Evolutionary conservation across 257 asterid genomes (phyloP).

Genomic region (Przewalskia tangutica): DNA sequence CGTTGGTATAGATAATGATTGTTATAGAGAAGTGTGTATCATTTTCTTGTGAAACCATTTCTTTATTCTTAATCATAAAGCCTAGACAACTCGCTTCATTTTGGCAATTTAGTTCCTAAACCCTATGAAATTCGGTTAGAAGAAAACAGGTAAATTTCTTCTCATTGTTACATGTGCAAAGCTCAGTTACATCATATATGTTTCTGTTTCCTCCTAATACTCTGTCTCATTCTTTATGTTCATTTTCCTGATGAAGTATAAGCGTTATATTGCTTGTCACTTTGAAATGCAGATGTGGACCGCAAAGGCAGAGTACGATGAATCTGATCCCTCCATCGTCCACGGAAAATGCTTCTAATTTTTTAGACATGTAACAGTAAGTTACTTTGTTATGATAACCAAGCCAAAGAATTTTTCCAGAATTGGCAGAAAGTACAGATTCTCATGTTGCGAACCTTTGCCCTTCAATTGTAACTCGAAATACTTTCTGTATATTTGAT

Average conservation of each 20-base stretch:
- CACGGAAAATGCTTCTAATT: slow-evolving; percentile 10
- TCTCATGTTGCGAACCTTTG: neutral
- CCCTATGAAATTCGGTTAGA: neutral
- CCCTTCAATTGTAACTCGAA: neutral
- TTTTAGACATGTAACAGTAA: neutral
- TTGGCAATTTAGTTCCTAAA: neutral
- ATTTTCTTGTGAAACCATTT: neutral
- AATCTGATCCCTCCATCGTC: slow-evolving; percentile 7
- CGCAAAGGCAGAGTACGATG: slow-evolving; percentile 7
- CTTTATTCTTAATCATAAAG: neutral
- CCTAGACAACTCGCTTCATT: too few species aligned
- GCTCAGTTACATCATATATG: neutral
- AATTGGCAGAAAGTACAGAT: neutral
- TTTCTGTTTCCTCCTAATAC: neutral
- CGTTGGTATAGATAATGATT: too few species aligned
- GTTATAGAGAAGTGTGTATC: neutral
- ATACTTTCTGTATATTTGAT: neutral
- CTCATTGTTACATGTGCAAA: neutral
- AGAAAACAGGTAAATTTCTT: neutral
- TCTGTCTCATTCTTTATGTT: neutral
- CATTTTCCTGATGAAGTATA: neutral
- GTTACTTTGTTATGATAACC: neutral
- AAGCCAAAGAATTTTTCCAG: neutral
- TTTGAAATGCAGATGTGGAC: slow-evolving; percentile 9
- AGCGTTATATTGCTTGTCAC: neutral